Base-by-base conservation (phyloP, 2,329 filamentous ascomycete species). In the Phialophora macrospora region DNA sequence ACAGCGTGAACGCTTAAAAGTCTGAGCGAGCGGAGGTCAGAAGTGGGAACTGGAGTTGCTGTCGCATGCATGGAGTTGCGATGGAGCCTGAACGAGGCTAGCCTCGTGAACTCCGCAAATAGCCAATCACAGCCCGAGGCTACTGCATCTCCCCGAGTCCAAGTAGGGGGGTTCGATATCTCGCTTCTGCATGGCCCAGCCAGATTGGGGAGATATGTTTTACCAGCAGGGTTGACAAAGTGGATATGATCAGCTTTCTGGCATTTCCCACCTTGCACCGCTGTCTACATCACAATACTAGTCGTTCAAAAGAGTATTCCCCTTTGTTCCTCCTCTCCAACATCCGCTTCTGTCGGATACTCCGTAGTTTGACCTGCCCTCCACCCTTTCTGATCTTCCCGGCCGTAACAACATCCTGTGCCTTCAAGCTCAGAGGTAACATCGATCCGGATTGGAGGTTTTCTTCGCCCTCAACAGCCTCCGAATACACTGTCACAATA, bases 271-370 rank as follows among this genome's bases (percentile, higher is more conserved):
- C n/a, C 52, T 20, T 30, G n/a, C 30, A 28, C 52, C 28, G 58
- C 46, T 52, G 20, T 41, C 55, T 32, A n/a, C 20, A 24, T 64
- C 70, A 72, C 55, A 72, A 71, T 63, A 68, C 66, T 69, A 74
- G 67, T 78, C 87, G 87, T 80, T 97, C 92, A 70, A 94, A 84
- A 55, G 90, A 92, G 80, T 97, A 97, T 71, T 89, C 87, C 63
- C 90, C 90, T 68, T 93, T 89, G 75, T 88, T 89, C 79, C 91
- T 90, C 75, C 90, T 92, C 74, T 90, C 87, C 76, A 96, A 79
- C 77, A 90, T 87, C 20, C 90, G 91, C 65, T 89, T 88, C 79
- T 96, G 90, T 77, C 92, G 83, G 72, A 81, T 82, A 72, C 84
- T 92, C 71, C 91, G 86, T 75, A 85, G 81, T 68, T 88, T 83